Base-by-base conservation (phyloP, 2,329 filamentous ascomycete species). In the Aspergillus calidoustus region DNA sequence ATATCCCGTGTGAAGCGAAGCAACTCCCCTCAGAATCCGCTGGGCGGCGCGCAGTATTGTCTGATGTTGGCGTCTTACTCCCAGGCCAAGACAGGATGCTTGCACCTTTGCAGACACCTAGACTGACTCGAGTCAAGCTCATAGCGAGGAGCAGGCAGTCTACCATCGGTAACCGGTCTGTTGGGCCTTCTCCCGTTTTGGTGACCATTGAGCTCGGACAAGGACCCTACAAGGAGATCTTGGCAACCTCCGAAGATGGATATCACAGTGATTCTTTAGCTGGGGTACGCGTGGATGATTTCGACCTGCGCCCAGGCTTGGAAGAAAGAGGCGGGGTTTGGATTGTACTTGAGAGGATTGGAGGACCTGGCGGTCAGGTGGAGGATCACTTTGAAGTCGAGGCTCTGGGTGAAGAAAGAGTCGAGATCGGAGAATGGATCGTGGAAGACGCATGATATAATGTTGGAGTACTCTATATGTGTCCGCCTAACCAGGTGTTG, bases 261-360 rank as follows among this genome's bases (percentile, higher is more conserved):
- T 87, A 89, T 63, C 95, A 92, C 71, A 86, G 86, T 50, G 91
- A 96, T 75, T 84, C 84, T 22, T 82, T 83, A 6, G 81, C 83
- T 61, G 87, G 87, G 0, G 83, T 96, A 28, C 84, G 91, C 53
- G 91, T 90, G 1, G 82, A 86, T 15, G 89, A 94, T 65, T 84
- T 96, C 55, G 89, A 96, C 76, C 78, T 97, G 47, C 87, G 88
- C 49, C 90, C 91, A 0, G 83, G 80, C n/a, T 77, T 84, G 65
- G 79, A 82, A 60, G 77, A 77, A 31, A 77, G 77, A 9, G 84
- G 85, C 22, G 88, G 88, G 19, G 75, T 93, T 60, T 96, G 91
- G 90, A 81, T 97, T 57, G 89, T 97, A 6, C 80, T 97, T 47
- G 93, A 97, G 77, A 85, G 90, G 66, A 84, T 94, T 70, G 90